Percentiles rank a stretch among this genome's conserved stretches.
Evolutionary conservation across 306 rosid species (phyloP).

Genomic region (Trifolium dubium): DNA sequence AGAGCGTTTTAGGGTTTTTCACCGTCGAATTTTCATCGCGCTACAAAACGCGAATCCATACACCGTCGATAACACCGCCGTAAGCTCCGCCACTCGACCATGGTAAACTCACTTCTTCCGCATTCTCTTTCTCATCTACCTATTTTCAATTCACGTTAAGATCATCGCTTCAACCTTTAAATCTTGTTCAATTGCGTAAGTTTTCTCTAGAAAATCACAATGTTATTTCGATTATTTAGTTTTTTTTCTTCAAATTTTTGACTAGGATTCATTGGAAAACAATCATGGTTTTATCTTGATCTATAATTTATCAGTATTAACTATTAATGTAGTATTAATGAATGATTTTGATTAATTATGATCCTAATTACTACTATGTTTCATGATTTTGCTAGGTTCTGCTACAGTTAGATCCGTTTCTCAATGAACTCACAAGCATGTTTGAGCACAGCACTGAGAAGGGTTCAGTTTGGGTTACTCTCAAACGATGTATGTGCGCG

Average conservation of each 20-base stretch:
- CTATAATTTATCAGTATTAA: not conserved
- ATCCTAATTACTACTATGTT: not conserved
- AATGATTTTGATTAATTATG: constrained; percentile 20
- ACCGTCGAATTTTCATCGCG: not conserved
- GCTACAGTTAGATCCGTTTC: constrained; percentile 88
- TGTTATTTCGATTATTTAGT: not conserved
- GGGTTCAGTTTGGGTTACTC: constrained; percentile 98
- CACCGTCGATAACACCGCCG: not conserved
- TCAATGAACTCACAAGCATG: constrained; percentile 95
- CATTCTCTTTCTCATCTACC: not conserved
- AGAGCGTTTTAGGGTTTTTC: not conserved
- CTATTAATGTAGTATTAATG: not conserved
- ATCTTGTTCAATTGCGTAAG: not conserved
- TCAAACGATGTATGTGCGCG: constrained; percentile 71
- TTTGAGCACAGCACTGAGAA: constrained; percentile 76
- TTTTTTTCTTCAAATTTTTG: not conserved
- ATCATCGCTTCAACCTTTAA: not conserved
- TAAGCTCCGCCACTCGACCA: not conserved
- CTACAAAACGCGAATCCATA: too few species aligned
- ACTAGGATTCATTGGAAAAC: not conserved
- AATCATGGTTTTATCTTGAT: constrained; percentile 16
- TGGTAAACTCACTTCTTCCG: not conserved
- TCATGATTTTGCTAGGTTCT: constrained; percentile 61
- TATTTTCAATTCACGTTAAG: constrained; percentile 3
- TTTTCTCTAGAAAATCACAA: not conserved